phyloP scores from a whole-genome alignment of 176 grass and related monocot species.

The Cymbopogon citratus region DNA sequence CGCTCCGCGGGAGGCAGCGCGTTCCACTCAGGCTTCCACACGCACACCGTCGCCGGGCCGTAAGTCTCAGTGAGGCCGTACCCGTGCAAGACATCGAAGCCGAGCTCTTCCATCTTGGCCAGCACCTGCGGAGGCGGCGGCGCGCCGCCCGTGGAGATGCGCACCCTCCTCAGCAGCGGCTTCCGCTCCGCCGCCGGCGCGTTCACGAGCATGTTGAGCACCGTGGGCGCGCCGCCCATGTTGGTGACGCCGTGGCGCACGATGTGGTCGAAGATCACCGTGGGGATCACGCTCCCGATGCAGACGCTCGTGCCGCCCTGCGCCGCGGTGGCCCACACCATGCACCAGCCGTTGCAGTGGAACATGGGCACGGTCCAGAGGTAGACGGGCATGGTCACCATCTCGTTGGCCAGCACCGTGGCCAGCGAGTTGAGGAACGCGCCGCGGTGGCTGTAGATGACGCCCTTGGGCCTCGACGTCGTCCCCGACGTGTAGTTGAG shows the following conservation, averaged over 20 bases:
- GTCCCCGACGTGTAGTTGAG: conserved; percentile 73
- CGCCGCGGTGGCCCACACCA: conserved; percentile 50
- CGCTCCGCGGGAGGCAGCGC: conserved; percentile 36
- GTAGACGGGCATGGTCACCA: conserved; percentile 39
- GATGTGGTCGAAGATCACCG: conserved; percentile 45
- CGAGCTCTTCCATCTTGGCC: conserved; percentile 49
- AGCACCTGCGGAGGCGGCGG: conserved; percentile 41
- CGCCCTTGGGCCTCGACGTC: conserved; percentile 57
- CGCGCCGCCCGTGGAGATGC: conserved; percentile 49
- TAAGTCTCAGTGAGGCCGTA: conserved; percentile 63
- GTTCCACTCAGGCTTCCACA: conserved; percentile 60
- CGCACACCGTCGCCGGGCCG: conserved; percentile 37
- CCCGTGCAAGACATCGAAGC: conserved; percentile 49
- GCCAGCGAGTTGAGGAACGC: conserved; percentile 62
- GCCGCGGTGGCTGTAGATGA: conserved; percentile 63
- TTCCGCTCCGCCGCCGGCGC: conserved; percentile 31
- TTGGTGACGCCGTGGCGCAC: conserved; percentile 45
- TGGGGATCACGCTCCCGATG: conserved; percentile 26
- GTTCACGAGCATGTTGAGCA: conserved; percentile 55
- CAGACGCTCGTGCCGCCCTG: conserved; percentile 56
- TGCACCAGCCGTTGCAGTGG: conserved; percentile 75
- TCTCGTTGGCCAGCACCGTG: conserved; percentile 27
- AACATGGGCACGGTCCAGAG: conserved; percentile 75
- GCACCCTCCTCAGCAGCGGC: conserved; percentile 27
- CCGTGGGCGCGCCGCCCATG: conserved; percentile 49